A percentile compares a stretch with the other conserved stretches of the same genome.
phyloP scores from a whole-genome alignment of 2,329 filamentous ascomycete species.

The Thelonectria discophora region DNA sequence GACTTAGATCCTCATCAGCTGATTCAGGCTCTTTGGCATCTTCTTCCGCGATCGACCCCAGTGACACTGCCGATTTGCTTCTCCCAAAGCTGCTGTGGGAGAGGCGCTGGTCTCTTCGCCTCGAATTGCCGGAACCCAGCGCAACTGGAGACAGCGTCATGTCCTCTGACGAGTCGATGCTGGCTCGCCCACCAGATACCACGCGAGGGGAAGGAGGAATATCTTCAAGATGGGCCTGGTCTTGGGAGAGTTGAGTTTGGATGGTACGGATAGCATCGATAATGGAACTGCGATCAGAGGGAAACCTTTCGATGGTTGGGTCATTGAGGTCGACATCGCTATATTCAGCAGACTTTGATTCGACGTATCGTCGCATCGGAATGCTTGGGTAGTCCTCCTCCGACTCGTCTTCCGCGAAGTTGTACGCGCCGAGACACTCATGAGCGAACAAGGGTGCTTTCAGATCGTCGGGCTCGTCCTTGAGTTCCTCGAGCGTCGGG shows the following conservation, averaged over 20 bases:
- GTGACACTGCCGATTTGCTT: constrained; percentile 51
- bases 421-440: constrained; percentile 55
- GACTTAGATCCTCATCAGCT: constrained; percentile 11
- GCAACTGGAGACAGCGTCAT: constrained; percentile 46
- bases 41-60: constrained; percentile 59
- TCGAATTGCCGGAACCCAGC: constrained; percentile 46
- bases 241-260: constrained; percentile 54
- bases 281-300: constrained; percentile 55
- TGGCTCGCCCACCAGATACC: constrained; percentile 46
- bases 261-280: constrained; percentile 57
- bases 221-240: constrained; percentile 49
- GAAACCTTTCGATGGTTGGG: constrained; percentile 59
- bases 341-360: constrained; percentile 31
- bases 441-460: constrained; percentile 57
- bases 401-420: constrained; percentile 45
- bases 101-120: constrained; percentile 45
- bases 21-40: constrained; percentile 38
- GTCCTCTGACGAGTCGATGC: constrained; percentile 51
- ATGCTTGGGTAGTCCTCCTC: constrained; percentile 37
- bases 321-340: constrained; percentile 53
- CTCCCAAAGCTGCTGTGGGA: constrained; percentile 49
- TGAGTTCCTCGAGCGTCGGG: constrained; percentile 12
- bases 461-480: constrained; percentile 32
- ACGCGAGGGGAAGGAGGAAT: constrained; percentile 49
- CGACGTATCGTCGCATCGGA: constrained; percentile 30